These are phyloP conservation scores for Kwoniella newhampshirensis DNA, from an alignment of 768 basidiomycete species.

Conservation along the genomic window DNA sequence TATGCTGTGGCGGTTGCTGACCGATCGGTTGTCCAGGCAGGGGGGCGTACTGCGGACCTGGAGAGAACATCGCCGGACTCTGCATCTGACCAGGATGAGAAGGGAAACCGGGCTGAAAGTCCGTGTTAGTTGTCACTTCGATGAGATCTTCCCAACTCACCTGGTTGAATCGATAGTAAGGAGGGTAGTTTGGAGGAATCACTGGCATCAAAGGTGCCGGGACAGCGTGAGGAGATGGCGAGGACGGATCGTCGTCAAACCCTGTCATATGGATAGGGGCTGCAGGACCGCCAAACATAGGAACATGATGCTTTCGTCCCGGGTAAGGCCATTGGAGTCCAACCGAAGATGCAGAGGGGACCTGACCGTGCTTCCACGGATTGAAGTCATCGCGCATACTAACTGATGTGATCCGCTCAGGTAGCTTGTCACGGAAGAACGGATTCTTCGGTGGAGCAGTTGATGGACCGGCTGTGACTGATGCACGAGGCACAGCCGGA, in stretches of 20 bases:
- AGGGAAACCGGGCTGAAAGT: conserved; percentile 24
- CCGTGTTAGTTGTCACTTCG: background rate
- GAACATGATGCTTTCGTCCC: conserved; percentile 77
- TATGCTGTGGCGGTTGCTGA: conserved; percentile 26
- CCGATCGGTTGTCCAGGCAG: conserved; percentile 19
- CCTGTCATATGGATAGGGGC: conserved; percentile 13
- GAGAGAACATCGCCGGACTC: conserved; percentile 38
- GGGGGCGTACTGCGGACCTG: conserved; percentile 24
- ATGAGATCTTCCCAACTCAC: no score
- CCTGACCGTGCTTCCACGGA: conserved; percentile 85
- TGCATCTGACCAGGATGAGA: conserved; percentile 29
- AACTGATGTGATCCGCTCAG: conserved; percentile 69
- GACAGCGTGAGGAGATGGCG: conserved; percentile 17
- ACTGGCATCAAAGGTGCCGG: conserved; percentile 25
- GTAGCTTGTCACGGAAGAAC: conserved; percentile 78
- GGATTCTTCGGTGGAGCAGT: conserved; percentile 57
- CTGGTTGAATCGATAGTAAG: conserved; percentile 32
- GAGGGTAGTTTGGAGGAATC: conserved; percentile 31
- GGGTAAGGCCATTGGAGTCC: conserved; percentile 78
- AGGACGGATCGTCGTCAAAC: conserved; percentile 11
- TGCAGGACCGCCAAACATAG: conserved; percentile 63
- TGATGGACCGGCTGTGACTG: conserved; percentile 14
- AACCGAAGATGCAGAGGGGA: conserved; percentile 70
- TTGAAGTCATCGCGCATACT: conserved; percentile 97
- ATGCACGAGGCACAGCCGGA: conserved; percentile 11